Evolutionary conservation across 2,329 filamentous ascomycete species (phyloP).

Genomic region (Podosphaera fusca): DNA sequence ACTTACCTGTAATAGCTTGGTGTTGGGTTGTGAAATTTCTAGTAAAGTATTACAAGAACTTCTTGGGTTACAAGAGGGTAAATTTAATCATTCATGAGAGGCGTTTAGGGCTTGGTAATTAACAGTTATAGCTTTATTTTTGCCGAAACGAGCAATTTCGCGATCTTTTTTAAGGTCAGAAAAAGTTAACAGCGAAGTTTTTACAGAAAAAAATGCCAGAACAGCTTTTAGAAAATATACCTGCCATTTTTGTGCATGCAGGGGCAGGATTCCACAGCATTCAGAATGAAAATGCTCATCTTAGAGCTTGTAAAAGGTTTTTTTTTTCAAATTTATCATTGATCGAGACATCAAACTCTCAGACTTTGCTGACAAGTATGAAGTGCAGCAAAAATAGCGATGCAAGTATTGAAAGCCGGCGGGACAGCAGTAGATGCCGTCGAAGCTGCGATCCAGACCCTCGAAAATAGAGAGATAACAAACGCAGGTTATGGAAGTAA

Average conservation of each 20-base stretch:
- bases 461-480: constrained; percentile 89
- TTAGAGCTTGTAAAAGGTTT: constrained; percentile 73
- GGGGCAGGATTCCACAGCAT: constrained; percentile 84
- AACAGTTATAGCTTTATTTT: too few species aligned
- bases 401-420: constrained; percentile 58
- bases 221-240: constrained; percentile 17
- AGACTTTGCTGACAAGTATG: background rate
- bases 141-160: too few species aligned
- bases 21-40: too few species aligned
- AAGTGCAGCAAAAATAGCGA: constrained; percentile 65
- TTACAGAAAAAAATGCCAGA: too few species aligned
- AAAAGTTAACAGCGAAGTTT: too few species aligned
- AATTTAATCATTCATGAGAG: too few species aligned
- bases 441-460: constrained; percentile 63
- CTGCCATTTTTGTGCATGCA: constrained; percentile 84
- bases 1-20: too few species aligned
- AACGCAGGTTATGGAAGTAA: constrained; percentile 96
- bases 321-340: constrained; percentile 16
- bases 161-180: too few species aligned
- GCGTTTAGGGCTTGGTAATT: too few species aligned
- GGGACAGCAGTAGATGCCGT: constrained; percentile 69
- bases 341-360: background rate
- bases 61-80: too few species aligned
- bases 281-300: constrained; percentile 63
- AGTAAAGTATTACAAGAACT: too few species aligned